These are phyloP conservation scores for Hypoxylon cercidicola DNA, from an alignment of 495 filamentous ascomycete species.

Conservation along the genomic window DNA sequence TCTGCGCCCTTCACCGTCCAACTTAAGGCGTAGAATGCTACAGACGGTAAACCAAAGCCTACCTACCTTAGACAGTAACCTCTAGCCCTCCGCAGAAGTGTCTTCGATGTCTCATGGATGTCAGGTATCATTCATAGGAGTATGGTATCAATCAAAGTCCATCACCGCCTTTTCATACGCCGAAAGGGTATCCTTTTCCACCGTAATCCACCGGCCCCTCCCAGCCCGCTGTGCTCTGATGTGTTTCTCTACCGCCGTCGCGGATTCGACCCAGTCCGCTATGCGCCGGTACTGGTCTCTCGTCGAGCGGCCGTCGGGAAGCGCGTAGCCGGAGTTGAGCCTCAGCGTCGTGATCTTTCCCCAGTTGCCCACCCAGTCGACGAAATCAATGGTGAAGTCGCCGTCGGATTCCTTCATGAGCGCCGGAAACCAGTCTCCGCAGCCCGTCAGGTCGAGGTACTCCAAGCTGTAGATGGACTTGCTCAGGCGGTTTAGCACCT, in stretches of 20 bases:
- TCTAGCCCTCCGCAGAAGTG: too few relatives aligned
- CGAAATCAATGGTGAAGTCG: constrained; percentile 41
- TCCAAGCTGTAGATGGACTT: constrained; percentile 74
- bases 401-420: constrained; percentile 52
- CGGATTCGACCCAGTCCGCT: constrained; percentile 43
- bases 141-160: too few relatives aligned
- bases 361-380: constrained; percentile 60
- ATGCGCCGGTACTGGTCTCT: constrained; percentile 39
- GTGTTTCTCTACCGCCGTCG: constrained; percentile 51
- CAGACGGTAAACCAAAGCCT: too few relatives aligned
- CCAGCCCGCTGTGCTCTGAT: constrained; percentile 49
- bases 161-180: constrained; percentile 25
- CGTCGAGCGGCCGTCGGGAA: constrained; percentile 33
- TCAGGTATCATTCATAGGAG: too few relatives aligned
- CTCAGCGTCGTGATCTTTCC: constrained; percentile 54
- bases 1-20: too few relatives aligned
- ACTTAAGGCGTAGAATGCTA: too few relatives aligned
- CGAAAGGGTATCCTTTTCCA: constrained; percentile 48
- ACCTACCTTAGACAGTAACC: too few relatives aligned
- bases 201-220: constrained; percentile 51
- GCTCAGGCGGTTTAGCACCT: constrained; percentile 74
- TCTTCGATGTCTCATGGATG: too few relatives aligned
- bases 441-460: constrained; percentile 85
- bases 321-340: constrained; percentile 48
- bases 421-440: constrained; percentile 73